phyloP scores from a whole-genome alignment of 768 basidiomycete species.

The Strobilomyces echinocephalus region DNA sequence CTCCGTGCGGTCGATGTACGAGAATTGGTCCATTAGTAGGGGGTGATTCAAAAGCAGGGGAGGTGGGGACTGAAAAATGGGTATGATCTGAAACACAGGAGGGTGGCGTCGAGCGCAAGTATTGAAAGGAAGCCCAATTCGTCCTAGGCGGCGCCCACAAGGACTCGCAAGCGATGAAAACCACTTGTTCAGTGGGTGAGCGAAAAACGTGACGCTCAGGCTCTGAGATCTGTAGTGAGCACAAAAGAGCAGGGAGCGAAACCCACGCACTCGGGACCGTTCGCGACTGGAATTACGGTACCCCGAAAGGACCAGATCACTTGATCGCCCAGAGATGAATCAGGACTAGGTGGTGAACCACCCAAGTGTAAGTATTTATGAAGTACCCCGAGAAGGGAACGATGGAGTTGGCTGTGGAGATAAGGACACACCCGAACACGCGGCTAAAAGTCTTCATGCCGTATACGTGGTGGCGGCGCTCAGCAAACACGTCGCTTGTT shows the following conservation, averaged over 20 bases:
- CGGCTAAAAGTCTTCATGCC: not conserved
- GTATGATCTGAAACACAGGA: not conserved
- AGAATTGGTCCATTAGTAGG: constrained; percentile 12
- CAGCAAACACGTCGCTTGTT: not conserved
- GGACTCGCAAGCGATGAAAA: not conserved
- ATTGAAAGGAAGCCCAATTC: not conserved
- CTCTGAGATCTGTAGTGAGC: not conserved
- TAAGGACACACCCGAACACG: not conserved
- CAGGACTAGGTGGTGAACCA: not conserved
- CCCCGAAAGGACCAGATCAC: no score
- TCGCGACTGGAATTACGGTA: no score
- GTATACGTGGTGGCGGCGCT: not conserved
- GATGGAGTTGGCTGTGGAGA: not conserved
- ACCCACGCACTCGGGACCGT: no score
- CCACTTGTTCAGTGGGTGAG: not conserved
- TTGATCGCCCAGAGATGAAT: no score
- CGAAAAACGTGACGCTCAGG: not conserved
- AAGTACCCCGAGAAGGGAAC: not conserved
- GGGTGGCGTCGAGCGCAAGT: not conserved
- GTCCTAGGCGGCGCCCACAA: not conserved
- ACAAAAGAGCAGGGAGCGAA: not conserved
- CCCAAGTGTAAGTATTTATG: not conserved
- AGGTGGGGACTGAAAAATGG: not conserved
- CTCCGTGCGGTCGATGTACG: constrained; percentile 25
- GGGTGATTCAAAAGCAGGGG: not conserved